phyloP scores from a whole-genome alignment of 805 yeast genomes.

The Wickerhamiella galacta region DNA sequence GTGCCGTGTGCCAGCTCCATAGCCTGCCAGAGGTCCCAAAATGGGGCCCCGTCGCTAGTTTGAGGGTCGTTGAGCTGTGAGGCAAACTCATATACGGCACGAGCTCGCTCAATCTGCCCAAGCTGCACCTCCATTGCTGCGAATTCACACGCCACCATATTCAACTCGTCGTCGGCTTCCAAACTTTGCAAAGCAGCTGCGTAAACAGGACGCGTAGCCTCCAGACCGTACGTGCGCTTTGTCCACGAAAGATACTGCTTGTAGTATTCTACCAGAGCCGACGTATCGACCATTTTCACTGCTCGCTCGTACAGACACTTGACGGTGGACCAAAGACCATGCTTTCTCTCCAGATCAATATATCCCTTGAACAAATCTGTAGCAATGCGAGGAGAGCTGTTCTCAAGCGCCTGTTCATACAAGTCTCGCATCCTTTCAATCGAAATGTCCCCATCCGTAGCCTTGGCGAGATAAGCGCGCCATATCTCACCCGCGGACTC shows the following conservation, averaged over 20 bases:
- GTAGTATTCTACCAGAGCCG: neutral
- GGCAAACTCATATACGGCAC: constrained; percentile 45
- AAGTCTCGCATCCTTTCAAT: constrained; percentile 49
- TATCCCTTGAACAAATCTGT: neutral
- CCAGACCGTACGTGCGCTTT: neutral
- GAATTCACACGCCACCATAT: constrained; percentile 35
- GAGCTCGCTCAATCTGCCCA: constrained; percentile 41
- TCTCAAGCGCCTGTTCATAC: constrained; percentile 37
- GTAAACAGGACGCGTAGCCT: constrained; percentile 31
- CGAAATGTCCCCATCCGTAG: constrained; percentile 24
- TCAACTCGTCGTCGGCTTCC: constrained; percentile 28
- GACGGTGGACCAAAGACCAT: too few relatives aligned
- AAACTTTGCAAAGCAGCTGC: constrained; percentile 35
- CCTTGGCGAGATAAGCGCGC: constrained; percentile 45
- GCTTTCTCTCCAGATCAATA: neutral
- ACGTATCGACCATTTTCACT: neutral
- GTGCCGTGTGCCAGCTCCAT: constrained; percentile 62
- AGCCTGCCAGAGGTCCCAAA: constrained; percentile 58
- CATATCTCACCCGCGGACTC: constrained; percentile 55
- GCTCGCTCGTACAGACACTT: neutral
- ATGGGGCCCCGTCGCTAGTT: constrained; percentile 9
- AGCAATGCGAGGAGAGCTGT: neutral
- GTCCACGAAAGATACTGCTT: neutral
- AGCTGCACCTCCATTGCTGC: constrained; percentile 33
- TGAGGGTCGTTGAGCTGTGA: constrained; percentile 27